Base-by-base conservation (phyloP, 163 green algal species). In the Chlamydomonas reinhardtii region DNA sequence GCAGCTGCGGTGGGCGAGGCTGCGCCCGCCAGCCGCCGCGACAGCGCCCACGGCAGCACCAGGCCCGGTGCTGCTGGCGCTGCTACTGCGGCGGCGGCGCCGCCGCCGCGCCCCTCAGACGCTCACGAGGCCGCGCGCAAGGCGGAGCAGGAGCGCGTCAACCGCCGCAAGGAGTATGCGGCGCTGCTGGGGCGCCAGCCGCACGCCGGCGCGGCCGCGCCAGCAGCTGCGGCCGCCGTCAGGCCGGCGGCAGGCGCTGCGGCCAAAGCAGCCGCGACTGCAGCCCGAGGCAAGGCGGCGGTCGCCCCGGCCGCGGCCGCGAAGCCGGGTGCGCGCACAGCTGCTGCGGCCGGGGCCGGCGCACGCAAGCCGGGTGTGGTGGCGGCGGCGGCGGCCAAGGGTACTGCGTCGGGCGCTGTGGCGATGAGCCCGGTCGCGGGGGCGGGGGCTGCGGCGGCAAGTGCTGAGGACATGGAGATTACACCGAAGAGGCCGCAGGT, bases 131-230 rank as follows among this genome's bases (percentile, higher is more conserved):
- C 48, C 48, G 48, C 48, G 11, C 48, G 48, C 29, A 32, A 69
- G 22, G 35, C 20, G 35, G 66, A 69, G 29, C 66, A 61, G 66
- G 65, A 68, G 65, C n/a, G n/a, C 9, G 65, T 66, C 65, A 37
- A 65, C 19, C 66, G 77, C 31, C 77, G 66, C 77, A 84, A 69
- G 62, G 64, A 84, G 29, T 84, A 84, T 17, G 64, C 71, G 16
- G 76, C 64, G 37, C 39, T 64, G 39, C 39, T 84, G 39, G 56
- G 16, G 12, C 64, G 76, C 76, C 37, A 20, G 59, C 74, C 48
- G 0, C 17, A 34, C 0, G 74, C 52, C 1, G 22, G 52, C 16
- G n/a, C 15, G 19, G 56, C 52, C 11, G 54, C 39, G 39, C 39
- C n/a, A 11, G 32, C 14, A 32, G 73, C 27, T 31, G 52, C 48